Evolutionary conservation across 345 rosid species (phyloP).

Genomic region (Linum usitatissimum): DNA sequence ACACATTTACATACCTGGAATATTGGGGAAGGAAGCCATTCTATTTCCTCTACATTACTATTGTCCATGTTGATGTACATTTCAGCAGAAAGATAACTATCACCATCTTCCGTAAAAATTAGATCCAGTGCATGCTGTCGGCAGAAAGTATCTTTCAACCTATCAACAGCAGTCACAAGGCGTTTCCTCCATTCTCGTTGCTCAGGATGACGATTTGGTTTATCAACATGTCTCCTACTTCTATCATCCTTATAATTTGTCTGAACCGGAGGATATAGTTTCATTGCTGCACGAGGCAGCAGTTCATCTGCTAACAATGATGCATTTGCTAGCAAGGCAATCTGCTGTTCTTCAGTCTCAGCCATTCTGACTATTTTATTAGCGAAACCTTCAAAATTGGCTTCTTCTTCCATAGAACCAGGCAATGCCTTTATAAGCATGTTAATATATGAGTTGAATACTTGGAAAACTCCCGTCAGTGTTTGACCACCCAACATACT

Average conservation of each 20-base stretch:
- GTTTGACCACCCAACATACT: slow-evolving; percentile 97
- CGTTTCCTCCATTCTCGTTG: slow-evolving; percentile 99
- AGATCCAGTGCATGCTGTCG: slow-evolving; percentile 94
- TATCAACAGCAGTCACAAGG: slow-evolving; percentile 72
- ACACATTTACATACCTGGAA: slow-evolving; percentile 55
- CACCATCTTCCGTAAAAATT: slow-evolving; percentile 95
- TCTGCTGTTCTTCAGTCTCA: slow-evolving; percentile 90
- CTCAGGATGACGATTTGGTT: slow-evolving; percentile 95
- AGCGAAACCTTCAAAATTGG: slow-evolving; percentile 58
- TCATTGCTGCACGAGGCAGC: slow-evolving; percentile 98
- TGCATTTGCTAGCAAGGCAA: slow-evolving; percentile 95
- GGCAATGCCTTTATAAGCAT: slow-evolving; percentile 91
- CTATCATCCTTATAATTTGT: slow-evolving; percentile 50
- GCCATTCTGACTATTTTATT: slow-evolving; percentile 87
- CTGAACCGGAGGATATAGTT: slow-evolving; percentile 60
- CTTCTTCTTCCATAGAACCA: slow-evolving; percentile 92
- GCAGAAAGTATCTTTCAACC: slow-evolving; percentile 84
- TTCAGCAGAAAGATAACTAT: slow-evolving; percentile 82
- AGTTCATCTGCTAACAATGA: slow-evolving; percentile 91
- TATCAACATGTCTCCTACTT: slow-evolving; percentile 61
- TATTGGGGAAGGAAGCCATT: slow-evolving; percentile 80
- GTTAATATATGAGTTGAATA: slow-evolving; percentile 77
- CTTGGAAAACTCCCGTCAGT: slow-evolving; percentile 86
- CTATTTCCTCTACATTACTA: slow-evolving; percentile 47
- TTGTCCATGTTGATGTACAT: slow-evolving; percentile 82